Evolutionary conservation across 2,329 filamentous ascomycete genomes (phyloP).

Genomic region (Cercospora sp.): DNA sequence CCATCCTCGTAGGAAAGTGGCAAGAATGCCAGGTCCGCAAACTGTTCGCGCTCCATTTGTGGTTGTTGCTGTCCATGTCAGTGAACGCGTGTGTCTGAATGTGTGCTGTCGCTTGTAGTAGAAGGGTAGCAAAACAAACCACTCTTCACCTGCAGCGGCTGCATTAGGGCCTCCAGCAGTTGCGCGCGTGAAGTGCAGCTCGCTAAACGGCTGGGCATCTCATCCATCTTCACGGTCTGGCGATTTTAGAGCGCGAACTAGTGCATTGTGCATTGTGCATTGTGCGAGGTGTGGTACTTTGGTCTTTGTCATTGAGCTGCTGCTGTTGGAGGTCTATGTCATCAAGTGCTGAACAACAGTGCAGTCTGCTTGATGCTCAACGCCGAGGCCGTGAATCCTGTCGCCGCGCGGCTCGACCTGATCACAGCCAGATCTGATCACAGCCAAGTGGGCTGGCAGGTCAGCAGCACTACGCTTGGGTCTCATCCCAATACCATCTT

Average conservation of each 20-base stretch:
- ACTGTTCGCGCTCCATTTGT: constrained; percentile 3
- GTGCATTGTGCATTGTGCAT: not conserved
- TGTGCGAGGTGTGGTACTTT: not conserved
- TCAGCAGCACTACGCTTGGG: not conserved
- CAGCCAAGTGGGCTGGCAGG: not conserved
- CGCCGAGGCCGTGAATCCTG: not conserved
- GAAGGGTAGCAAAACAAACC: not conserved
- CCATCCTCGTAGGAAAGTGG: constrained; percentile 17
- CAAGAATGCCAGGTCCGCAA: not conserved
- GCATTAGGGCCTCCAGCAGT: not conserved
- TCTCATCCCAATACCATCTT: not conserved
- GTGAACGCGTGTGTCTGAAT: not conserved
- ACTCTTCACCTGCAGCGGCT: not conserved
- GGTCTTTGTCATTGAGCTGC: not conserved
- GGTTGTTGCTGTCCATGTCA: not conserved
- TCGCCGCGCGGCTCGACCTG: not conserved
- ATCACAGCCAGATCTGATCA: not conserved
- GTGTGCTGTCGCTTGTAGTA: not conserved
- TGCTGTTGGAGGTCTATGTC: not conserved
- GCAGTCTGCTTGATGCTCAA: not conserved
- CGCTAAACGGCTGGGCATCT: not conserved
- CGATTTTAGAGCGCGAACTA: not conserved
- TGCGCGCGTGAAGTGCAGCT: not conserved
- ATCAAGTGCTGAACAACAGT: not conserved
- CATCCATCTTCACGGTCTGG: not conserved